A percentile compares a stretch with the other conserved stretches of the same genome.
These are phyloP conservation scores for Scenedesmus sp. DNA, from an alignment of 163 green algal genomes.

Conservation along the genomic window DNA sequence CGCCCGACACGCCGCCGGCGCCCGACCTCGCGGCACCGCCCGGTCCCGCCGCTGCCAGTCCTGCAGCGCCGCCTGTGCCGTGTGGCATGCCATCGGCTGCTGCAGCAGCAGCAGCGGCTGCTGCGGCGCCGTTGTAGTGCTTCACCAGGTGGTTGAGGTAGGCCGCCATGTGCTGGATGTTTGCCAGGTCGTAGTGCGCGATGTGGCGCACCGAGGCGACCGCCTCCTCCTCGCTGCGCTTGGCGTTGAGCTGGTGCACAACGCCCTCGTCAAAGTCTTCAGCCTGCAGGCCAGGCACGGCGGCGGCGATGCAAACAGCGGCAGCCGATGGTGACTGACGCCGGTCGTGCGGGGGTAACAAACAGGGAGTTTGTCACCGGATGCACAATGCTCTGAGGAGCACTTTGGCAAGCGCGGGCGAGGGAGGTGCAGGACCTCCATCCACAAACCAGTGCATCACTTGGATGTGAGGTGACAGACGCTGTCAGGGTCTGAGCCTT, in stretches of 20 bases:
- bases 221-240: slow-evolving; percentile 69
- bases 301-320: background rate
- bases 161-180: slow-evolving; percentile 67
- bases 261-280: slow-evolving; percentile 77
- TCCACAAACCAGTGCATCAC: no score
- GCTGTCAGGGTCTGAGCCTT: background rate
- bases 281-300: slow-evolving; percentile 28
- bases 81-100: background rate
- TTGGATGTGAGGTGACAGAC: background rate
- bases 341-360: background rate
- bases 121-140: slow-evolving; percentile 62
- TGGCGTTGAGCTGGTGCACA: slow-evolving; percentile 68
- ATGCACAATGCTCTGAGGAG: no score
- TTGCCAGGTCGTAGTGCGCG: slow-evolving; percentile 53
- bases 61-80: background rate
- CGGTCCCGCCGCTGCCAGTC: background rate
- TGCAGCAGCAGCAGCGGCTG: slow-evolving; percentile 26
- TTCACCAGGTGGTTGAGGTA: slow-evolving; percentile 76
- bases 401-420: no score
- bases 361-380: no score
- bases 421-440: no score
- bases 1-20: background rate
- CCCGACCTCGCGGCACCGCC: background rate
- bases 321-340: background rate
- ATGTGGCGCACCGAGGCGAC: slow-evolving; percentile 59